Evolutionary conservation across 768 basidiomycete species (phyloP).

Genomic region (Tricholoma bakamatsutake): DNA sequence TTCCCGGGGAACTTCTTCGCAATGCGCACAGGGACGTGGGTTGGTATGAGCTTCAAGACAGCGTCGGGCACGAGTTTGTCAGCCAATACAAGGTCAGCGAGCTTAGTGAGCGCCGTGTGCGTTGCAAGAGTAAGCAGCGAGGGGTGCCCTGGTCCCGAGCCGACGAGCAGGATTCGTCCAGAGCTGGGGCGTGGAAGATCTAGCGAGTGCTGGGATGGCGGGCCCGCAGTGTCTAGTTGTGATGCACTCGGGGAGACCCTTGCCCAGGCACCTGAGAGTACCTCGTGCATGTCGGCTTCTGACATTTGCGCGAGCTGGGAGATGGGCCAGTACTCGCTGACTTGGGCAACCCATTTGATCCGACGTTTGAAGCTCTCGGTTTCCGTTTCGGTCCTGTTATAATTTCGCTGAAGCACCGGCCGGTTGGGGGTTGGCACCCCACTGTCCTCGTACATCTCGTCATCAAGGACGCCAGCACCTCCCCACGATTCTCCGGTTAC

Average conservation of each 20-base stretch:
- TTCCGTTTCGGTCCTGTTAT: conserved; percentile 34
- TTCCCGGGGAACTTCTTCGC: conserved; percentile 98
- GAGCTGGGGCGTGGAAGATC: conserved; percentile 19
- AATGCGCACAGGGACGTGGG: conserved; percentile 68
- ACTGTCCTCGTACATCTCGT: conserved; percentile 50
- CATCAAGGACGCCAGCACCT: conserved; percentile 5
- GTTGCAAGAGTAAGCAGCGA: conserved; percentile 88
- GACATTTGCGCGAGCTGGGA: conserved; percentile 67
- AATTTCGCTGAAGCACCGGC: conserved; percentile 53
- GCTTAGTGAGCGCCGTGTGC: conserved; percentile 67
- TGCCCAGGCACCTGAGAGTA: conserved; percentile 47
- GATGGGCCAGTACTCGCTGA: conserved; percentile 95
- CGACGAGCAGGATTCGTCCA: conserved; percentile 85
- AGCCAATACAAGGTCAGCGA: conserved; percentile 84
- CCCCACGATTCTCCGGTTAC: conserved; percentile 6
- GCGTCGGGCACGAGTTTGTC: conserved; percentile 94
- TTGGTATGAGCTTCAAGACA: conserved; percentile 81
- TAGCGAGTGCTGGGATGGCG: conserved; percentile 29
- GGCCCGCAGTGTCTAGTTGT: conserved; percentile 3
- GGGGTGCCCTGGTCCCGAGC: conserved; percentile 94
- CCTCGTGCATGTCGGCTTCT: conserved; percentile 57
- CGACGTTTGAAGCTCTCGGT: conserved; percentile 51
- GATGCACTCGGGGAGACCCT: not conserved
- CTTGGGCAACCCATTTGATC: conserved; percentile 92
- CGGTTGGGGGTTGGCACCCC: conserved; percentile 55